Evolutionary conservation across 2,329 filamentous ascomycete species (phyloP).

Genomic region (Colletotrichum sp.): DNA sequence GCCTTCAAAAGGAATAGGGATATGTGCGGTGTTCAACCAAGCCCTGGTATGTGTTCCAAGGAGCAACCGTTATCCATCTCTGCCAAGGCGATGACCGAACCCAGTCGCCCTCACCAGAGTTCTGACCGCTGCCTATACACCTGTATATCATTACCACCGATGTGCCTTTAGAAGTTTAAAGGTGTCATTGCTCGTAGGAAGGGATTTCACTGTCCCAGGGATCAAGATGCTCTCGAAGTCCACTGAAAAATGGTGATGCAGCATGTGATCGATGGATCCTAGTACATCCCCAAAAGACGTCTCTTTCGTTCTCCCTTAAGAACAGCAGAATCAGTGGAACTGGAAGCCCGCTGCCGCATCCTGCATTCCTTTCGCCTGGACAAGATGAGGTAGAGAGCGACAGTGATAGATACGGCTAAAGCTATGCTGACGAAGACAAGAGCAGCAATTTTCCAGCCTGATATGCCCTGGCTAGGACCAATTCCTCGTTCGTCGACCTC

Average conservation of each 20-base stretch:
- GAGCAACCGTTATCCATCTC: background rate
- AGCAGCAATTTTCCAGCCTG: background rate
- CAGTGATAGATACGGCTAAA: background rate
- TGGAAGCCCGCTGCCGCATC: background rate
- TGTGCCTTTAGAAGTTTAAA: background rate
- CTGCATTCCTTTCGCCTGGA: background rate
- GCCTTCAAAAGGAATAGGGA: background rate
- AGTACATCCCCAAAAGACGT: background rate
- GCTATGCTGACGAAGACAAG: background rate
- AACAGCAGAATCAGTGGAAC: background rate
- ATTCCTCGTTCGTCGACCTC: background rate
- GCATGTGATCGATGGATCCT: background rate
- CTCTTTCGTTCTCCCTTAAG: background rate
- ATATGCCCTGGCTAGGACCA: background rate
- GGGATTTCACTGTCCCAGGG: background rate
- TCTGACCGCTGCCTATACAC: background rate
- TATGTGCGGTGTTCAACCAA: background rate
- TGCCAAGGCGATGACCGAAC: background rate
- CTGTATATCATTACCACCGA: background rate
- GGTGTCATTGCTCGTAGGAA: background rate
- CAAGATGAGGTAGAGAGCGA: background rate
- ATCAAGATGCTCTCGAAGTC: background rate
- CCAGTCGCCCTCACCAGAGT: background rate
- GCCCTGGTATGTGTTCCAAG: background rate
- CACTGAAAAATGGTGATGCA: background rate